A percentile compares a stretch with the other conserved stretches of the same genome.
Conservation (phyloP, 306 rosid genomes). For the Rubus parviflorus region DNA sequence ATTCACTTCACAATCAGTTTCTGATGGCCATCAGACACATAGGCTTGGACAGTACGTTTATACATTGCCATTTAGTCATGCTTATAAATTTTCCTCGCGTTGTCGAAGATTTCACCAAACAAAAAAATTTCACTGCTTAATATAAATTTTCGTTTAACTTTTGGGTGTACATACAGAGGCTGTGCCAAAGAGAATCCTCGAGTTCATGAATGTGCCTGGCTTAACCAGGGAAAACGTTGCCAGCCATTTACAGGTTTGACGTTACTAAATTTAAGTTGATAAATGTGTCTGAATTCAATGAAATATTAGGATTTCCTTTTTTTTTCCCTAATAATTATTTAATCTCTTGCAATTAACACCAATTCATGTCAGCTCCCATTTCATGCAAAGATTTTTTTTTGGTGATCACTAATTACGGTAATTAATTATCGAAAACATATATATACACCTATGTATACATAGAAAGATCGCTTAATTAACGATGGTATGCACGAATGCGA, state of each 20-base stretch:
- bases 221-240: conserved; percentile 65
- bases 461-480: background rate
- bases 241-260: conserved; percentile 76
- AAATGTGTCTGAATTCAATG: no score
- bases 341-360: background rate
- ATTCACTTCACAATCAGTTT: conserved; percentile 61
- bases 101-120: no score
- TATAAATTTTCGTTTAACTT: background rate
- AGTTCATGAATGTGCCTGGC: conserved; percentile 58
- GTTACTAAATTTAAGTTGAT: background rate
- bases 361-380: background rate
- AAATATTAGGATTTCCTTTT: background rate
- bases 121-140: background rate
- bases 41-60: conserved; percentile 57
- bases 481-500: background rate
- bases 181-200: conserved; percentile 60
- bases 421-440: background rate
- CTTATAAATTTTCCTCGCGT: no score
- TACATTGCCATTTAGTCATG: background rate
- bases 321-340: no score
- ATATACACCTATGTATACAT: background rate
- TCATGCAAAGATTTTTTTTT: background rate
- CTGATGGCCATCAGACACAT: conserved; percentile 51
- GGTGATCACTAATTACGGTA: background rate
- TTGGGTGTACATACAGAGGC: conserved; percentile 40